Percentiles rank a stretch among this genome's conserved stretches.
Conservation (phyloP, 2,329 filamentous ascomycete species). For the Talaromyces sp. region DNA sequence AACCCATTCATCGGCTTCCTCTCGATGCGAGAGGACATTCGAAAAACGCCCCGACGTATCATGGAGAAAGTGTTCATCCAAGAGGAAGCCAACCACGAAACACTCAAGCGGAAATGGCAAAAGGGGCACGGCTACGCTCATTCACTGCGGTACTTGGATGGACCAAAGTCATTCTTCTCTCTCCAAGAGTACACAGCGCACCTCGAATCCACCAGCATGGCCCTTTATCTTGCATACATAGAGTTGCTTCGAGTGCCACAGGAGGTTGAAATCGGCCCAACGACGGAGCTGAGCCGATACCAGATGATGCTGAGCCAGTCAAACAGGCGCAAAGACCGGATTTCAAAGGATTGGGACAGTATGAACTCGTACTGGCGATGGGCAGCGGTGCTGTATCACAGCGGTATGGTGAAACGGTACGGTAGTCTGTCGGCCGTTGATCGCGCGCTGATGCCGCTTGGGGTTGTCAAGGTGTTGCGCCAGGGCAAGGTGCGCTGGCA, state of each 20-base stretch:
- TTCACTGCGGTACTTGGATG: neutral
- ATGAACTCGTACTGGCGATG: slow-evolving; percentile 42
- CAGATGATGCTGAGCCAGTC: slow-evolving; percentile 13
- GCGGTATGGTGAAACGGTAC: slow-evolving; percentile 36
- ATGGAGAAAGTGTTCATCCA: slow-evolving; percentile 30
- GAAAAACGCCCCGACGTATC: slow-evolving; percentile 26
- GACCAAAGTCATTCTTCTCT: slow-evolving; percentile 26
- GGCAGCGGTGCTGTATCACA: slow-evolving; percentile 36
- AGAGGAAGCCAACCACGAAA: slow-evolving; percentile 53
- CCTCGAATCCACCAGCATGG: slow-evolving; percentile 27
- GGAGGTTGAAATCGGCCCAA: slow-evolving; percentile 25
- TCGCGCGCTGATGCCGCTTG: slow-evolving; percentile 36
- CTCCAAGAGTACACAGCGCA: slow-evolving; percentile 35
- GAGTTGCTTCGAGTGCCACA: slow-evolving; percentile 26
- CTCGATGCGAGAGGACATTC: slow-evolving; percentile 41
- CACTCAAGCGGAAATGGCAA: slow-evolving; percentile 27
- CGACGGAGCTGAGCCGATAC: slow-evolving; percentile 21
- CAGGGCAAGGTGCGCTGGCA: slow-evolving; percentile 39
- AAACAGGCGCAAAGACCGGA: slow-evolving; percentile 8
- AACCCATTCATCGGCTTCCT: slow-evolving; percentile 48
- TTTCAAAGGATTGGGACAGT: slow-evolving; percentile 20
- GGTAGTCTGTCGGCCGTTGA: slow-evolving; percentile 37
- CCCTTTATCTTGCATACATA: slow-evolving; percentile 26
- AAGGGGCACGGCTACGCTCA: slow-evolving; percentile 14
- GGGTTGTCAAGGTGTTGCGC: slow-evolving; percentile 38